A percentile compares a stretch with the other conserved stretches of the same genome.
Conservation (phyloP, 495 filamentous ascomycete genomes). For the Talaromyces proteolyticus region DNA sequence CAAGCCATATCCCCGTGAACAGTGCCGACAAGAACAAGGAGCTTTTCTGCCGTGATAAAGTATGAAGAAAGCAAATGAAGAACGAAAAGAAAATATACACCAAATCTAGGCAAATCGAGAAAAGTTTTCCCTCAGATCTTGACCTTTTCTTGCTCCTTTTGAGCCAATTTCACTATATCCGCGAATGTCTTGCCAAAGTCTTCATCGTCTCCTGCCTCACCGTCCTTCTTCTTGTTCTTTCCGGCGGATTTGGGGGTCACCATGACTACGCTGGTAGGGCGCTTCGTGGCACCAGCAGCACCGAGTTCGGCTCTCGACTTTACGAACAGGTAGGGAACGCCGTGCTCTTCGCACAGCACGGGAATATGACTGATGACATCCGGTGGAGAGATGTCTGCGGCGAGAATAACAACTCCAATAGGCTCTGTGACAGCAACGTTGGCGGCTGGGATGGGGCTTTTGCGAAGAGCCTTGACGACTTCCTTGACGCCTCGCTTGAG, state of each 20-base stretch:
- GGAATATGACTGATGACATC: conserved; percentile 97
- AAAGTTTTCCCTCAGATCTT: conserved; percentile 32
- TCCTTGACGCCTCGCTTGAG: conserved; percentile 98
- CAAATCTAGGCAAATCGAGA: background rate
- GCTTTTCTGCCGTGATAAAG: background rate
- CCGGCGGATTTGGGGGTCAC: conserved; percentile 52
- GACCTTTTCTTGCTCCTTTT: conserved; percentile 58
- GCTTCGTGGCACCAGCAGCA: conserved; percentile 84
- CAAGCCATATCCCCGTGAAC: background rate
- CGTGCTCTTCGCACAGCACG: conserved; percentile 94
- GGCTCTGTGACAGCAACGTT: conserved; percentile 46
- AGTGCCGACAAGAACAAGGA: background rate
- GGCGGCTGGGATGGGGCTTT: conserved; percentile 57
- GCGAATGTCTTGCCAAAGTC: conserved; percentile 69
- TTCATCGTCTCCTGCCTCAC: conserved; percentile 45
- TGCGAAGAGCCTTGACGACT: conserved; percentile 93
- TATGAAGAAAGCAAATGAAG: conserved; percentile 21
- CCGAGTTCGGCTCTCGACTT: conserved; percentile 84
- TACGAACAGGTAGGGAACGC: conserved; percentile 90
- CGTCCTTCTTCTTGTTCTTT: conserved; percentile 47
- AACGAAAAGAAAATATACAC: conserved; percentile 18
- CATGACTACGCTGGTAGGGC: conserved; percentile 93
- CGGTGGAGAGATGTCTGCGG: conserved; percentile 94
- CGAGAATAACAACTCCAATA: conserved; percentile 78
- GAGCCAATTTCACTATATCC: conserved; percentile 64